Evolutionary conservation across 345 rosid species (phyloP).

Genomic region (Eutrema japonicum): DNA sequence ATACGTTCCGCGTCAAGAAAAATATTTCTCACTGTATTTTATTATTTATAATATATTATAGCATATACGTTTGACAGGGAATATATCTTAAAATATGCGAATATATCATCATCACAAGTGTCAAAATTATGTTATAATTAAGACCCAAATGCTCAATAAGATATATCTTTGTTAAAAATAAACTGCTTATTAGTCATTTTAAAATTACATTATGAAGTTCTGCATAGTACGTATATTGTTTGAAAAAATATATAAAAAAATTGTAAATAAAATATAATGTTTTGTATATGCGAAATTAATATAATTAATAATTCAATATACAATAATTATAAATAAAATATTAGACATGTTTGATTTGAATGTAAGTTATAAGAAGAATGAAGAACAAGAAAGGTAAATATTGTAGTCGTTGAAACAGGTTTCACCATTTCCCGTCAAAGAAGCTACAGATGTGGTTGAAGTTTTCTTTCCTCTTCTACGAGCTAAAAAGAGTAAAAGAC

Average conservation of each 20-base stretch:
- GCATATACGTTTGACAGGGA: constrained; percentile 3
- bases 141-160: neutral
- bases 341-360: constrained; percentile 34
- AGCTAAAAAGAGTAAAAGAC: constrained; percentile 25
- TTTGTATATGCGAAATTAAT: neutral
- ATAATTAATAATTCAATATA: neutral
- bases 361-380: constrained; percentile 30
- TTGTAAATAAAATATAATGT: neutral
- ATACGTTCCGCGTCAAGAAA: constrained; percentile 43
- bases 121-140: neutral
- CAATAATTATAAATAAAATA: constrained; percentile 15
- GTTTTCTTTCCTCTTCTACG: constrained; percentile 15
- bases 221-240: neutral
- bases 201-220: neutral
- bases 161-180: neutral
- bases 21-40: neutral
- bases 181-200: neutral
- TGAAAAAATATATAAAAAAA: neutral
- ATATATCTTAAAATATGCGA: constrained; percentile 9
- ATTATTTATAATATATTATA: neutral
- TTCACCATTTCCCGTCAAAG: constrained; percentile 49
- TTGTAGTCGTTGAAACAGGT: constrained; percentile 34
- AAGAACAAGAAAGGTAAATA: constrained; percentile 29
- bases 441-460: constrained; percentile 37
- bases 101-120: neutral